Evolutionary conservation across 2,329 filamentous ascomycete genomes (phyloP).

Genomic region (Westerdykella ornata): DNA sequence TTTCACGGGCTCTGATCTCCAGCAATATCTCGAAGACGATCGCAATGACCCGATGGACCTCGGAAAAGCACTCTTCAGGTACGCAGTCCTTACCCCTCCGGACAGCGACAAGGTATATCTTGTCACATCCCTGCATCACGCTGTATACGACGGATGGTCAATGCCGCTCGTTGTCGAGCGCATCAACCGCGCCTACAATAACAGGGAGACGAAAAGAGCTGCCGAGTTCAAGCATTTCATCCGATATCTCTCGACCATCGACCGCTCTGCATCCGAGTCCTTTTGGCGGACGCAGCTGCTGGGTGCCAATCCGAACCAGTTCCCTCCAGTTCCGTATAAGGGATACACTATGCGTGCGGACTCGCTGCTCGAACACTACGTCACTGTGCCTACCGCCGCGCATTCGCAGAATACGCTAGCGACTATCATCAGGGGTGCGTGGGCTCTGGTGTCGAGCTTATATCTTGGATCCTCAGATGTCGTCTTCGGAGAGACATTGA

Average conservation of each 20-base stretch:
- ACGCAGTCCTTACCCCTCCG: constrained; percentile 28
- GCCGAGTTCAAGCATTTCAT: constrained; percentile 45
- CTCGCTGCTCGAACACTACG: constrained; percentile 47
- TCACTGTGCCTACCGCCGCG: constrained; percentile 26
- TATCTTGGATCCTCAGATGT: constrained; percentile 50
- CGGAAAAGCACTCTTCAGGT: constrained; percentile 35
- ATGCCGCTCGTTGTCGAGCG: constrained; percentile 34
- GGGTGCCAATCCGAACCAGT: constrained; percentile 44
- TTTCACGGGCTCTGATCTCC: constrained; percentile 22
- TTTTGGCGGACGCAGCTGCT: constrained; percentile 46
- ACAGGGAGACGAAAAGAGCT: constrained; percentile 19
- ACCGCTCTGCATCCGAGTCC: constrained; percentile 37
- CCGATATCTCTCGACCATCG: constrained; percentile 41
- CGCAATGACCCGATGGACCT: constrained; percentile 35
- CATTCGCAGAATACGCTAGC: constrained; percentile 43
- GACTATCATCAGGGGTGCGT: constrained; percentile 53
- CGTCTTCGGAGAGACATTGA: constrained; percentile 55
- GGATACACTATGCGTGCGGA: constrained; percentile 46
- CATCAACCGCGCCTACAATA: constrained; percentile 28
- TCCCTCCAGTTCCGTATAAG: constrained; percentile 44
- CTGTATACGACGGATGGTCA: constrained; percentile 47
- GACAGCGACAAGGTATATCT: constrained; percentile 34
- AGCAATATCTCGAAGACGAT: constrained; percentile 32
- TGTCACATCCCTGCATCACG: constrained; percentile 48
- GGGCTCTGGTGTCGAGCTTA: constrained; percentile 52